Evolutionary conservation across 768 basidiomycete genomes (phyloP).

Genomic region (Sarcomyxa edulis): DNA sequence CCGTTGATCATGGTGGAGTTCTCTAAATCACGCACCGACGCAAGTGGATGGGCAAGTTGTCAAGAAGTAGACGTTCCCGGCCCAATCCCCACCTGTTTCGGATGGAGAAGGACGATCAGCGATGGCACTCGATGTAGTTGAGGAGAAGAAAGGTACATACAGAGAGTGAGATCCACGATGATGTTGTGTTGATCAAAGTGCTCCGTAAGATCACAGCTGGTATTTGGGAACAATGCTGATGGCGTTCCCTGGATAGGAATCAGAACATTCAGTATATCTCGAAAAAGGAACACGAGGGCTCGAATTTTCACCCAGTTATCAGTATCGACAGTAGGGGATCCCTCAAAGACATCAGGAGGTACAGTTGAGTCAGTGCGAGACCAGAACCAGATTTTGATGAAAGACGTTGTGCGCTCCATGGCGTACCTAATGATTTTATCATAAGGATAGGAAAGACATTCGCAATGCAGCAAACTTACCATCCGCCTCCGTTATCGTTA

Average conservation of each 20-base stretch:
- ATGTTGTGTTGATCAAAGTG: constrained; percentile 57
- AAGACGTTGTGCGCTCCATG: constrained; percentile 48
- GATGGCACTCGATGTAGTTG: background rate
- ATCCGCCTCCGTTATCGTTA: constrained; percentile 58
- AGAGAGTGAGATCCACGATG: constrained; percentile 49
- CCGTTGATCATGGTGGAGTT: background rate
- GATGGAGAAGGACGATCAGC: background rate
- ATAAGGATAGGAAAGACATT: background rate
- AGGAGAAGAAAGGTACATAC: constrained; percentile 15
- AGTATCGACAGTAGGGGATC: constrained; percentile 35
- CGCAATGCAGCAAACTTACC: constrained; percentile 27
- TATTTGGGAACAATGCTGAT: constrained; percentile 54
- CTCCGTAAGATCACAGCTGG: constrained; percentile 48
- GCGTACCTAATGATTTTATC: constrained; percentile 41
- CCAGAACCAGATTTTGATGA: constrained; percentile 76
- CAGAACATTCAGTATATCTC: background rate
- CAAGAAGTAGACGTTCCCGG: constrained; percentile 36
- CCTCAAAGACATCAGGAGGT: constrained; percentile 42
- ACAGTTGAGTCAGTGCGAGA: constrained; percentile 40
- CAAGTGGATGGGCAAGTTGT: constrained; percentile 52
- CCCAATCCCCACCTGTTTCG: constrained; percentile 54
- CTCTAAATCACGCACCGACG: constrained; percentile 30
- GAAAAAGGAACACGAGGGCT: constrained; percentile 6
- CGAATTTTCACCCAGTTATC: constrained; percentile 56
- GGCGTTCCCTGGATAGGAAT: constrained; percentile 43